Evolutionary conservation across 2,329 filamentous ascomycete species (phyloP), one percentile per base, ranked within the genome.

Genomic region (Juglanconis oblonga): DNA sequence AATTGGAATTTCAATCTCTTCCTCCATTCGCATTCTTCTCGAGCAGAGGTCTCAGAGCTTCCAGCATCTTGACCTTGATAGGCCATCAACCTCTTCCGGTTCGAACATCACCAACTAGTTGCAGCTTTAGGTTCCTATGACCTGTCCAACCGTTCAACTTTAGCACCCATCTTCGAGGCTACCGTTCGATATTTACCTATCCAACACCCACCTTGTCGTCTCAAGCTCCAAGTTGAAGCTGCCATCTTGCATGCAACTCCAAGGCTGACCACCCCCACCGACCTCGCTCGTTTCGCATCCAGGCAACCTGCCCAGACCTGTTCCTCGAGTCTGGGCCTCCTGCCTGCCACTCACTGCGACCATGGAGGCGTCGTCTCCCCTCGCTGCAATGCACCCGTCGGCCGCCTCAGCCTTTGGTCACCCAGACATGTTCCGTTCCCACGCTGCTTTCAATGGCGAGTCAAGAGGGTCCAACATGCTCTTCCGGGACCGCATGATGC

Each of bases 361-460:
- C 71, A 97, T 98, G 92, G 92, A 97, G 77, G 88, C 90, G 66
- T 97, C 94, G 49, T 98, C 95, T 69, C 95, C 95, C 51, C 79
- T 98, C 72, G 94, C 94, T 75, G 92, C 94, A 59, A 90, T 98
- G 88, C 92, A 92, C 79, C 91, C 88, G 81, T 85, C 76, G 77
- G 83, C 76, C 79, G 85, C 77, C 78, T 78, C 87, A 67, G 74
- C 81, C 70, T 86, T 93, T 84, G 87, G 79, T 72, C 66, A 73
- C 65, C 61, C 75, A 71, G 82, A 85, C 66, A 72, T 85, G 66
- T 85, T 84, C 70, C 79, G 77, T 53, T 73, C 80, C 33, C 79
- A 79, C 65, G 68, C 78, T 59, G 75, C 73, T 55, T 77, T 75
- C 75, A 80, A 75, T 72, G 82, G 75, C 57, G 77, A 80, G 45